Percentiles rank a stretch among this genome's conserved stretches.
Evolutionary conservation across 129 eudicot species (phyloP).

Genomic region (Scalesia atractyloides): DNA sequence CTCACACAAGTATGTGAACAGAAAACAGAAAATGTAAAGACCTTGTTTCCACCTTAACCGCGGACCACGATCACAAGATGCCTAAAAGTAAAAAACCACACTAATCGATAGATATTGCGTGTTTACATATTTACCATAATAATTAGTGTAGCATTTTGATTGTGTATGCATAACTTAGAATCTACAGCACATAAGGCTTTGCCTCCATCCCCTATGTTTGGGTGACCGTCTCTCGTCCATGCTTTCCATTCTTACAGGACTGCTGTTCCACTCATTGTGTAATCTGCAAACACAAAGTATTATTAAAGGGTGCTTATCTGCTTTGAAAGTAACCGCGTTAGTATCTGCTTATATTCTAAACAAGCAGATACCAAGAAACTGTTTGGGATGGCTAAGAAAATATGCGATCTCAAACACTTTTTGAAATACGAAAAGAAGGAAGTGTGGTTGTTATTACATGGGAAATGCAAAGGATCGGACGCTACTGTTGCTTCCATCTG

Average conservation of each 20-base stretch:
- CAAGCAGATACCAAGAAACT: not conserved
- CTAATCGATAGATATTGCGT: slow-evolving; percentile 23
- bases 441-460: slow-evolving; percentile 45
- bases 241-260: slow-evolving; percentile 82
- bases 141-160: slow-evolving; percentile 17
- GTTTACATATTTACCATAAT: slow-evolving; percentile 38
- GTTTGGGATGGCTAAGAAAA: no score
- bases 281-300: slow-evolving; percentile 47
- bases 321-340: no score
- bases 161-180: slow-evolving; percentile 47
- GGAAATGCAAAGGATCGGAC: slow-evolving; percentile 95
- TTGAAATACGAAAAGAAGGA: not conserved
- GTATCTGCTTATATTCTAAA: not conserved
- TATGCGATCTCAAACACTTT: not conserved
- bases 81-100: slow-evolving; percentile 12
- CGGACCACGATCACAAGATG: slow-evolving; percentile 7
- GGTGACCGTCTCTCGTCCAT: slow-evolving; percentile 48
- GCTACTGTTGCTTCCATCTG: slow-evolving; percentile 85
- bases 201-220: slow-evolving; percentile 62
- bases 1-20: not conserved
- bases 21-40: no score
- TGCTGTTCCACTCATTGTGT: slow-evolving; percentile 74
- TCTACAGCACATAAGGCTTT: slow-evolving; percentile 70
- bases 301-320: not conserved
- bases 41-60: no score